phyloP scores from a whole-genome alignment of 768 basidiomycete species.

The Panaeolus cyanescens region DNA sequence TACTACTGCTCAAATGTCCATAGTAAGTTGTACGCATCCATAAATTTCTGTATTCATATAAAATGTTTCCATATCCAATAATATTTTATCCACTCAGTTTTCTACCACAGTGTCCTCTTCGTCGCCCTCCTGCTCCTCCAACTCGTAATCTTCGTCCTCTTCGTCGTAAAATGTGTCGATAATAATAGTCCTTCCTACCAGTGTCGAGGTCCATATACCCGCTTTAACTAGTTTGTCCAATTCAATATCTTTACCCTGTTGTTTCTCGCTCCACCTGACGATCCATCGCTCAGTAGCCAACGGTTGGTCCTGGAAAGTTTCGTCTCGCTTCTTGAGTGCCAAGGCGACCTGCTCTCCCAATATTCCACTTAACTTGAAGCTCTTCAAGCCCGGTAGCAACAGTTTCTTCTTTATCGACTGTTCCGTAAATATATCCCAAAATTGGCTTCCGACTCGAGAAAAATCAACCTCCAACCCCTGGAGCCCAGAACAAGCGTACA shows the following conservation, averaged over 20 bases:
- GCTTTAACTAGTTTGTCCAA: constrained; percentile 39
- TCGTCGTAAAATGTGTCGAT: constrained; percentile 32
- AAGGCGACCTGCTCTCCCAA: constrained; percentile 21
- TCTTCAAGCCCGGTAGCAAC: constrained; percentile 27
- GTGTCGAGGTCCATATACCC: constrained; percentile 28
- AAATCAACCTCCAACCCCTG: constrained; percentile 47
- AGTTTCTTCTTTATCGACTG: background rate
- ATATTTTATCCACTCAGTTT: constrained; percentile 18
- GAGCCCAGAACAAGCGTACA: constrained; percentile 35
- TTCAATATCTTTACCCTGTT: constrained; percentile 33
- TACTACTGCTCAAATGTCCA: background rate
- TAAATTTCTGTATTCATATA: constrained; percentile 9
- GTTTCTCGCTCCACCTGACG: constrained; percentile 33
- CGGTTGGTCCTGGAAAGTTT: background rate
- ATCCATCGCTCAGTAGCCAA: constrained; percentile 23
- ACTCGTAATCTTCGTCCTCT: constrained; percentile 25
- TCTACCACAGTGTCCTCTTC: constrained; percentile 22
- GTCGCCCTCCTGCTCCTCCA: constrained; percentile 26
- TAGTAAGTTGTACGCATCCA: too few species aligned
- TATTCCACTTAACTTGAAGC: constrained; percentile 29
- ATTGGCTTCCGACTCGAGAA: constrained; percentile 27
- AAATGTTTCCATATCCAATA: constrained; percentile 3
- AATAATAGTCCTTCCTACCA: constrained; percentile 18
- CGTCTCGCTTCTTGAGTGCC: constrained; percentile 17
- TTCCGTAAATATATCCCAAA: constrained; percentile 31